Evolutionary conservation across 2,329 filamentous ascomycete species (phyloP), one percentile per base, ranked within the genome.

Genomic region (Xylariaceae sp.): DNA sequence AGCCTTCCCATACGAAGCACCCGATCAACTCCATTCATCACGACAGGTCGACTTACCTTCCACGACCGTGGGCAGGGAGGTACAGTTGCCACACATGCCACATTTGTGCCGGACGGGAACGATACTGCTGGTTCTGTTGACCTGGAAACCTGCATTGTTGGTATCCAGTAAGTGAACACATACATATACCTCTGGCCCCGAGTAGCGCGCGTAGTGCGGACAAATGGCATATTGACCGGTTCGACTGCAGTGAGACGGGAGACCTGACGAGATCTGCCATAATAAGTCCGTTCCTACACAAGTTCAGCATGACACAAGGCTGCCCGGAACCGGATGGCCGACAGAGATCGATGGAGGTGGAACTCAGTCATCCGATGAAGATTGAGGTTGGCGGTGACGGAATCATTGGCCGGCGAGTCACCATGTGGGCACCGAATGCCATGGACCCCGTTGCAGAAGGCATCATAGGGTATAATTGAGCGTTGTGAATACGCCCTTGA

Each of bases 361-460:
- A 70, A 0, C 66, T 81, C 0, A 64, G 68, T 2, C 64, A 65
- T 0, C 77, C 78, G 0, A 64, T 81, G 3, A 77, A 74, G 0
- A 69, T 81, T 1, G 70, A 75, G 52, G 77, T 81, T 7, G 78
- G 79, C 0, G 67, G 68, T 21, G 67, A 77, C 7, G 79, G 79
- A 9, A 79, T 81, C 49, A 81, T 81, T 19, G 79, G 79, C 0
- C 71, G 79, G 3, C 69, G 79, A 9, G 77, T 81, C 1, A 80
- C 78, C 0, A 50, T 81, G 51, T 60, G 71, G 71, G 10, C 57
- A 41, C 26, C 65, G 64, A 21, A 64, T 18, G 59, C 46, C 18
- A 19, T 20, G 4, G 60, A 62, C 4, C 70, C 78, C 0, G 59
- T 80, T 2, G 78, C 79, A 0, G 78, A 81, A 59, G 79, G 79